phyloP scores from a whole-genome alignment of 495 filamentous ascomycete genomes.

The Extremus antarcticus region DNA sequence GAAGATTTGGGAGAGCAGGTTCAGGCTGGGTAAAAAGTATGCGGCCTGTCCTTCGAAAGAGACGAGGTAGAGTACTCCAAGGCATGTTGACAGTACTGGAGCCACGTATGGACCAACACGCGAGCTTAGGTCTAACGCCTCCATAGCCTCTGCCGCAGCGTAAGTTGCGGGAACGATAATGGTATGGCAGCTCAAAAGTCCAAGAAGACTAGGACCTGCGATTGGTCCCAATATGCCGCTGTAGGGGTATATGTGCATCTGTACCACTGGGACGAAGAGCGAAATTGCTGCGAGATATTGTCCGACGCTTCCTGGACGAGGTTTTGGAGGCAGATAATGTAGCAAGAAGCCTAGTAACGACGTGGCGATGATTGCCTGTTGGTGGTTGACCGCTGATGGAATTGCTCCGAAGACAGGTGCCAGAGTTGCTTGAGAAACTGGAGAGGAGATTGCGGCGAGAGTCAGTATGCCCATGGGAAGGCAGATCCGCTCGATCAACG shows the following conservation, averaged over 20 bases:
- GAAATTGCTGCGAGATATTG: slow-evolving; percentile 55
- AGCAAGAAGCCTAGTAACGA: slow-evolving; percentile 50
- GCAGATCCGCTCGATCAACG: neutral
- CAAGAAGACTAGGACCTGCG: slow-evolving; percentile 64
- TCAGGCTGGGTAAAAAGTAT: slow-evolving; percentile 39
- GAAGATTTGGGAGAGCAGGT: slow-evolving; percentile 53
- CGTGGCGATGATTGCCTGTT: slow-evolving; percentile 49
- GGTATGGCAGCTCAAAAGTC: slow-evolving; percentile 59
- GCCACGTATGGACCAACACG: neutral
- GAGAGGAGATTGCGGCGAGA: slow-evolving; percentile 62
- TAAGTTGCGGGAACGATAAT: slow-evolving; percentile 57
- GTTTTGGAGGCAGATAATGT: slow-evolving; percentile 41
- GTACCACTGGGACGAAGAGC: slow-evolving; percentile 58
- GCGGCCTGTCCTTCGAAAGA: slow-evolving; percentile 42
- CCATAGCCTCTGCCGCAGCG: slow-evolving; percentile 52
- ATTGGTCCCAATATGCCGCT: slow-evolving; percentile 55
- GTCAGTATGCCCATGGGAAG: slow-evolving; percentile 31
- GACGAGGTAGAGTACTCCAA: slow-evolving; percentile 52
- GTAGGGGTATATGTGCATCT: slow-evolving; percentile 54
- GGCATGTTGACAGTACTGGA: slow-evolving; percentile 25
- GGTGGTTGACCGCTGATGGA: slow-evolving; percentile 60
- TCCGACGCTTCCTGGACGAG: slow-evolving; percentile 32
- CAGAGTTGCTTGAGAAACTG: slow-evolving; percentile 61
- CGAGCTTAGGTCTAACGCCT: slow-evolving; percentile 39
- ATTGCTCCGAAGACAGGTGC: slow-evolving; percentile 80